phyloP scores from a whole-genome alignment of 2,329 filamentous ascomycete genomes.

The Trichophyton verrucosum region DNA sequence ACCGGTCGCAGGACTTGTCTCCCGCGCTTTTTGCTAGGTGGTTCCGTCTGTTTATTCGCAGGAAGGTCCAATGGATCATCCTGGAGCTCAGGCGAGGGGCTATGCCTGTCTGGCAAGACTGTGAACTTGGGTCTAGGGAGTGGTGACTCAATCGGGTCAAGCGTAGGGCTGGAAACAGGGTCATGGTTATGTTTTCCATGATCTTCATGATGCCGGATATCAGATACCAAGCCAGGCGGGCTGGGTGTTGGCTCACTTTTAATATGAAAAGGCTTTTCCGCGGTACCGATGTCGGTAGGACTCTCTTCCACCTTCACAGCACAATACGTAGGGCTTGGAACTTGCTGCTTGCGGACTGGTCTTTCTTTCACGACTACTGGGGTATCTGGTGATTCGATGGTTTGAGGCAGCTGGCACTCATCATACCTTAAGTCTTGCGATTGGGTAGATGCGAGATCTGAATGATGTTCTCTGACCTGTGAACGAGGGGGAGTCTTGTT shows the following conservation, averaged over 20 bases:
- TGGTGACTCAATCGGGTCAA: constrained; percentile 1
- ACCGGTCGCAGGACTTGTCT: constrained; percentile 19
- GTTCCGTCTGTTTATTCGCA: not conserved
- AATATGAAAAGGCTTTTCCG: constrained; percentile 17
- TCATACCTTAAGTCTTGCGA: constrained; percentile 11
- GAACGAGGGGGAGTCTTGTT: not conserved
- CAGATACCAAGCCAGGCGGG: not conserved
- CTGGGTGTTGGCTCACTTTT: constrained; percentile 26
- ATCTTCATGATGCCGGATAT: not conserved
- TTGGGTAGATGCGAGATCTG: constrained; percentile 10
- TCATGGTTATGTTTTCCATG: not conserved
- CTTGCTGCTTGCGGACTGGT: constrained; percentile 14
- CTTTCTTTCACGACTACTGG: constrained; percentile 2
- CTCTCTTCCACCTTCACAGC: constrained; percentile 11
- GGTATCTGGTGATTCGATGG: constrained; percentile 10
- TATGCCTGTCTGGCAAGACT: not conserved
- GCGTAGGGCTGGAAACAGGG: not conserved
- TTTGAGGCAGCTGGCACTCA: constrained; percentile 3
- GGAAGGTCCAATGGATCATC: not conserved
- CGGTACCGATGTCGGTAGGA: constrained; percentile 9
- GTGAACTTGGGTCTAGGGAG: not conserved
- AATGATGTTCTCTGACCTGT: not conserved
- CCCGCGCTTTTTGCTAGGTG: constrained; percentile 3
- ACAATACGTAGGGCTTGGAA: not conserved
- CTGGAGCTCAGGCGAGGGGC: not conserved